These are phyloP conservation scores for Podochytrium sp. DNA, from an alignment of 192 early-diverging fungal species.

Conservation along the genomic window DNA sequence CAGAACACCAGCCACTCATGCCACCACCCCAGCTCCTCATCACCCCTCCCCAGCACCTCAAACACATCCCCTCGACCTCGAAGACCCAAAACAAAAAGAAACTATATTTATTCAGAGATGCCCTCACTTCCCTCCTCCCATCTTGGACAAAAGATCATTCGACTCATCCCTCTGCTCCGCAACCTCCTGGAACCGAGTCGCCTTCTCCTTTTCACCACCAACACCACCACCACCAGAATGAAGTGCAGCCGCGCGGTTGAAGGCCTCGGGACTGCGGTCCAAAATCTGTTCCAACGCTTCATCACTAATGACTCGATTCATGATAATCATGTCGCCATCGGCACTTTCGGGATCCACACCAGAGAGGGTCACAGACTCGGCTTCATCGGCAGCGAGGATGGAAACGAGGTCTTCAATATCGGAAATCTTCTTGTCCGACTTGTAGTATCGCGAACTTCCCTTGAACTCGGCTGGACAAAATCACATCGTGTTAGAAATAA, in stretches of 20 bases:
- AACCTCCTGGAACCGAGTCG: conserved; percentile 17
- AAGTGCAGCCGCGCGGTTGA: background rate
- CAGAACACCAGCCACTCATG: too few species aligned
- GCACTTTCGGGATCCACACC: conserved; percentile 5
- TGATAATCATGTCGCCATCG: conserved; percentile 35
- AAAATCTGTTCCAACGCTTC: conserved; percentile 46
- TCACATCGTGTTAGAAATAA: background rate
- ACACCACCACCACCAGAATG: background rate
- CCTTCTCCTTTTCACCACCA: background rate
- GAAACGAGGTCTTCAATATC: conserved; percentile 69
- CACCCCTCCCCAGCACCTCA: too few species aligned
- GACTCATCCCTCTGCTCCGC: conserved; percentile 27
- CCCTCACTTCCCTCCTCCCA: too few species aligned
- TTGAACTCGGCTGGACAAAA: conserved; percentile 44
- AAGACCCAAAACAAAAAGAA: too few species aligned
- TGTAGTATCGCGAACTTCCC: conserved; percentile 44
- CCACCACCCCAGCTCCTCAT: too few species aligned
- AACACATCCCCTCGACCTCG: too few species aligned
- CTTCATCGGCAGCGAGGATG: conserved; percentile 74
- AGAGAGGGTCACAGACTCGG: conserved; percentile 57
- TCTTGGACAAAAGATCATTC: conserved; percentile 1
- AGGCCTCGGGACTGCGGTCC: conserved; percentile 48
- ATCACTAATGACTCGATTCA: conserved; percentile 39
- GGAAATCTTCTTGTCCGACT: conserved; percentile 29
- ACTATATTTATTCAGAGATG: too few species aligned